Percentiles rank a stretch among this genome's conserved stretches.
Conservation (phyloP, 2,329 filamentous ascomycete species). For the Aspergillus texensis region DNA sequence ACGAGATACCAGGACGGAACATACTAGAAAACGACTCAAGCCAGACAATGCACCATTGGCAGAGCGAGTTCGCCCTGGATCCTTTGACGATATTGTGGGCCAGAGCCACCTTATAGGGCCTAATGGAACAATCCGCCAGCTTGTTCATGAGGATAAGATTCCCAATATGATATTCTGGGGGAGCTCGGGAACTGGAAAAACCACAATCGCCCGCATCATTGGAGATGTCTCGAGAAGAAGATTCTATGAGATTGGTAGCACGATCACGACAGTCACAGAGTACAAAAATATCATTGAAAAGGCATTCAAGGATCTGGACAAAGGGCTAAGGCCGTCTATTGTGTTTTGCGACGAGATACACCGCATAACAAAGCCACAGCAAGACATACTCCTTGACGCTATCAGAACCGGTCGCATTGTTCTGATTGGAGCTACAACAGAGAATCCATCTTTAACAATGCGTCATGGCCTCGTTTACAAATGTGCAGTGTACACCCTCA, state of each 20-base stretch:
- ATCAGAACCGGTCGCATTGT: constrained; percentile 87
- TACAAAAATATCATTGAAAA: constrained; percentile 91
- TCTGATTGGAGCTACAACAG: constrained; percentile 90
- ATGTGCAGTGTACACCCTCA: constrained; percentile 81
- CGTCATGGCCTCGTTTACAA: constrained; percentile 83
- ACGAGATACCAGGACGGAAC: not conserved
- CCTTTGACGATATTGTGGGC: constrained; percentile 58
- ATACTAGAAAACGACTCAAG: not conserved
- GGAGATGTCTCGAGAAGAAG: no score
- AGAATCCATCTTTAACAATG: constrained; percentile 92
- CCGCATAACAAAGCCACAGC: constrained; percentile 76
- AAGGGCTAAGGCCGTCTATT: constrained; percentile 95
- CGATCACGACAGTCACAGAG: constrained; percentile 83
- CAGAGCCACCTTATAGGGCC: no score
- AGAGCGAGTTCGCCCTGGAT: constrained; percentile 86
- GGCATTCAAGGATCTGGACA: constrained; percentile 81
- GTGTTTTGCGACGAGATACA: constrained; percentile 62
- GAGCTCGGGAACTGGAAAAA: no score
- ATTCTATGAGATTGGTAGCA: constrained; percentile 87
- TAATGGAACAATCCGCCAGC: no score
- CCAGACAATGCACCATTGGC: constrained; percentile 69
- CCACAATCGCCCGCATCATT: no score
- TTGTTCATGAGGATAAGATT: no score
- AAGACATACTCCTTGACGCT: constrained; percentile 90
- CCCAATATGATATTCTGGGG: no score